A percentile compares a stretch with the other conserved stretches of the same genome.
Conservation (phyloP, 805 yeast species). For the Wickerhamiella parazyma region DNA sequence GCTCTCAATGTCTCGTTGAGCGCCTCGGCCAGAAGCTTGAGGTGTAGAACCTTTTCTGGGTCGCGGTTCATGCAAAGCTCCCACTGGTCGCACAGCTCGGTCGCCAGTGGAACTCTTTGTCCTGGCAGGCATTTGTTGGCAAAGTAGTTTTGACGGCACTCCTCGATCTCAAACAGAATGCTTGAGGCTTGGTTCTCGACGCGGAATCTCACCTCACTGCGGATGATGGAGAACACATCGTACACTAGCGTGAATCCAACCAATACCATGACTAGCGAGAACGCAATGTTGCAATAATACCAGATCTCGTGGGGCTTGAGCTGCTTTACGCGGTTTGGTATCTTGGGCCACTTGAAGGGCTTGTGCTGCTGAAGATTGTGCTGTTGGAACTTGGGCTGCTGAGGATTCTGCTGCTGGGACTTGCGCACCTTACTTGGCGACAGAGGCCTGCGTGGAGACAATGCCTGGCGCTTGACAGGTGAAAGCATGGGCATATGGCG, state of each 20-base stretch:
- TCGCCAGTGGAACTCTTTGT: conserved; percentile 64
- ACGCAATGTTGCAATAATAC: conserved; percentile 10
- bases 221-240: conserved; percentile 41
- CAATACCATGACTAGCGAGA: conserved; percentile 41
- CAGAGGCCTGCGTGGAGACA: not conserved
- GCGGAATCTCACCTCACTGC: conserved; percentile 57
- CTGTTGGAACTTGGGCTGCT: no score
- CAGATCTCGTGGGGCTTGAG: not conserved
- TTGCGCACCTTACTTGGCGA: not conserved
- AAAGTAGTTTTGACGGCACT: conserved; percentile 55
- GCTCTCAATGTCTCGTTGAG: conserved; percentile 71
- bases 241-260: conserved; percentile 39
- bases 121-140: conserved; percentile 54
- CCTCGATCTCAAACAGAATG: conserved; percentile 47
- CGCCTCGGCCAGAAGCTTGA: conserved; percentile 66
- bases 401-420: not conserved
- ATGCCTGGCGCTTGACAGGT: not conserved
- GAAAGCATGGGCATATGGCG: no score
- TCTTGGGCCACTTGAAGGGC: not conserved
- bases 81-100: conserved; percentile 60
- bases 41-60: conserved; percentile 51
- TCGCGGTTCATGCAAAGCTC: conserved; percentile 71
- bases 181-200: conserved; percentile 49
- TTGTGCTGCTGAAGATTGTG: no score
- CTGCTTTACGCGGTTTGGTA: not conserved